Evolutionary conservation across 108 stramenopile species (phyloP).

Genomic region (Hondaea fermentalgiana): DNA sequence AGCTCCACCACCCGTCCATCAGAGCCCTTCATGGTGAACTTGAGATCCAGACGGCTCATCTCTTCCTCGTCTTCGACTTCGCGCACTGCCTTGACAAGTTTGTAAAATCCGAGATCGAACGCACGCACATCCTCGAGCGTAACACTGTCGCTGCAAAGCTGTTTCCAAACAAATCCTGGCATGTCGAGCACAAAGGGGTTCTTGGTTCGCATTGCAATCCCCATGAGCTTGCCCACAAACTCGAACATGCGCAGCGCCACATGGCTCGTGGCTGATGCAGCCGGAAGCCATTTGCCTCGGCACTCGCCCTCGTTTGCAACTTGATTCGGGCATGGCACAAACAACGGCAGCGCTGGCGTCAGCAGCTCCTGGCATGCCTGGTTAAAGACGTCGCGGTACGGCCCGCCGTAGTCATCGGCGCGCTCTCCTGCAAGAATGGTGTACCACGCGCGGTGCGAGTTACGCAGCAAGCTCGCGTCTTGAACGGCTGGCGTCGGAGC

Average conservation of each 20-base stretch:
- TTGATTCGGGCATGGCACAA: constrained; percentile 3
- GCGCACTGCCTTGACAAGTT: background rate
- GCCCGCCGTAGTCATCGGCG: constrained; percentile 96
- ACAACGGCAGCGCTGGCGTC: background rate
- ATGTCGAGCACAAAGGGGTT: background rate
- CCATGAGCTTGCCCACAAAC: constrained; percentile 23
- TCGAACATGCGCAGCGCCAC: background rate
- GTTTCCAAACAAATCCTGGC: constrained; percentile 22
- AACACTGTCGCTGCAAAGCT: background rate
- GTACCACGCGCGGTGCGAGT: constrained; percentile 72
- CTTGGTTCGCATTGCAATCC: constrained; percentile 1
- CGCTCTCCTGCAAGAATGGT: constrained; percentile 92
- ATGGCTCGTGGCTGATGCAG: background rate
- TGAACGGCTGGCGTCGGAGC: background rate
- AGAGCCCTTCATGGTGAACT: background rate
- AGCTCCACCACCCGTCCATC: background rate
- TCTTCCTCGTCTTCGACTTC: background rate
- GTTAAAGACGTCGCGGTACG: constrained; percentile 85
- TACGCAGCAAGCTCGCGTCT: background rate
- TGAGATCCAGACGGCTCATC: background rate
- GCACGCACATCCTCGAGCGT: background rate
- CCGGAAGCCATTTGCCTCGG: constrained; percentile 12
- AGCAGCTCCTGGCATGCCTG: constrained; percentile 75
- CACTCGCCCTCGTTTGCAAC: background rate
- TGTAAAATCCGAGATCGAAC: background rate